Percentiles rank a stretch among this genome's conserved stretches.
phyloP scores from a whole-genome alignment of 352 stramenopile species.

The Hyaloperonospora brassicae region DNA sequence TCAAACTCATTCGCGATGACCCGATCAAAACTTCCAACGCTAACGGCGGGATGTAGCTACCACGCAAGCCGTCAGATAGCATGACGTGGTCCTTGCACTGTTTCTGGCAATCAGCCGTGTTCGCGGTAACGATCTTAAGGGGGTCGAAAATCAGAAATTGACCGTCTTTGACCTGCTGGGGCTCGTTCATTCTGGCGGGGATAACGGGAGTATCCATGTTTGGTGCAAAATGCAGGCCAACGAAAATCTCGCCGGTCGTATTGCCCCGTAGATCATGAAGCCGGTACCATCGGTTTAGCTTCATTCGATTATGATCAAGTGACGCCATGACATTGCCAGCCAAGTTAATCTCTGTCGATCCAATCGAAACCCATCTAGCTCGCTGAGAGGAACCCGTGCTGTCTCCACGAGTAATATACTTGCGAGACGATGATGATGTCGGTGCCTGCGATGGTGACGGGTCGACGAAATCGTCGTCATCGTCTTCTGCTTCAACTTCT shows the following conservation, averaged over 20 bases:
- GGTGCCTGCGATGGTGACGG: slow-evolving; percentile 15
- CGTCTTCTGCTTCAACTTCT: slow-evolving; percentile 67
- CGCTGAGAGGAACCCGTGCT: slow-evolving; percentile 36
- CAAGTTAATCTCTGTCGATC: slow-evolving; percentile 77
- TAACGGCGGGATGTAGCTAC: slow-evolving; percentile 77
- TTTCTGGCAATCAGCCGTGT: slow-evolving; percentile 27
- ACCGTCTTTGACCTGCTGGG: slow-evolving; percentile 69
- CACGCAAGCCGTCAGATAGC: slow-evolving; percentile 64
- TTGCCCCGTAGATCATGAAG: slow-evolving; percentile 72
- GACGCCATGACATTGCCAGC: slow-evolving; percentile 81
- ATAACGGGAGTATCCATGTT: slow-evolving; percentile 21
- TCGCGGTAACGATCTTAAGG: slow-evolving; percentile 63
- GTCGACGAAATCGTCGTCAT: slow-evolving; percentile 39
- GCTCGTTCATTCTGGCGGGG: slow-evolving; percentile 39
- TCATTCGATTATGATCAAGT: slow-evolving; percentile 43
- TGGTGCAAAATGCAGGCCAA: slow-evolving; percentile 72
- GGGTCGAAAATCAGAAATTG: slow-evolving; percentile 85
- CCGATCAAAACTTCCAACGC: slow-evolving; percentile 81
- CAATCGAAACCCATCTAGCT: slow-evolving; percentile 68
- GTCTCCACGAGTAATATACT: slow-evolving; percentile 36
- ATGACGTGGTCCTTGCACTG: slow-evolving; percentile 55
- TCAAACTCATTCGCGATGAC: slow-evolving; percentile 52
- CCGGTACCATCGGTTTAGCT: slow-evolving; percentile 78
- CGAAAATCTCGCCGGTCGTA: slow-evolving; percentile 77
- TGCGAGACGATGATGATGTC: slow-evolving; percentile 14